Evolutionary conservation across 1,284 basidiomycete genomes (phyloP).

Genomic region (Kwoniella shivajii): DNA sequence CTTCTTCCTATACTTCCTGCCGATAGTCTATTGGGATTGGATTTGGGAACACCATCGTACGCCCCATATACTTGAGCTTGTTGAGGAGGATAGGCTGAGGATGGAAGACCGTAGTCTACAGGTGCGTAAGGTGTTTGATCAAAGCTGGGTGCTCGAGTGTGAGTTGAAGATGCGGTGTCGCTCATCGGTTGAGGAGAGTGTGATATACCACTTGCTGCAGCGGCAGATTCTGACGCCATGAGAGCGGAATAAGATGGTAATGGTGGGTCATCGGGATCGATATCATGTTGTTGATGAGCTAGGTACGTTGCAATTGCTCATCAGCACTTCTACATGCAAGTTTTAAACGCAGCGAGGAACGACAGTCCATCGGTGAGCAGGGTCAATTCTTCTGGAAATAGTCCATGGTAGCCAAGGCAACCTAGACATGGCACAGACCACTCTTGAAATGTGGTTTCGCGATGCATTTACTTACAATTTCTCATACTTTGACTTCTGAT

Average conservation of each 20-base stretch:
- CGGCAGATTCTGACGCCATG: slow-evolving; percentile 34
- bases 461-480: slow-evolving; percentile 15
- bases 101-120: slow-evolving; percentile 44
- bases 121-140: slow-evolving; percentile 45
- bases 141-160: slow-evolving; percentile 20
- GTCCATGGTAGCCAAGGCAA: not conserved
- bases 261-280: slow-evolving; percentile 32
- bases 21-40: slow-evolving; percentile 31
- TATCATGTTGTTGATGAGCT: slow-evolving; percentile 13
- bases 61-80: slow-evolving; percentile 12
- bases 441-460: not conserved
- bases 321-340: too few relatives aligned
- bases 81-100: slow-evolving; percentile 16
- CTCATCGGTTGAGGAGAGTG: slow-evolving; percentile 29
- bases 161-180: slow-evolving; percentile 4
- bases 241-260: slow-evolving; percentile 39
- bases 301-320: too few relatives aligned
- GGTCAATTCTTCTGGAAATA: not conserved
- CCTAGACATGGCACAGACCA: not conserved
- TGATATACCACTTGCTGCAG: slow-evolving; percentile 17
- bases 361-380: too few relatives aligned
- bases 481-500: slow-evolving; percentile 33
- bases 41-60: slow-evolving; percentile 14
- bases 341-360: too few relatives aligned
- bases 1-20: slow-evolving; percentile 28